Conservation (phyloP, 1,139 yeast species). For the Protomyces macrosporus region DNA sequence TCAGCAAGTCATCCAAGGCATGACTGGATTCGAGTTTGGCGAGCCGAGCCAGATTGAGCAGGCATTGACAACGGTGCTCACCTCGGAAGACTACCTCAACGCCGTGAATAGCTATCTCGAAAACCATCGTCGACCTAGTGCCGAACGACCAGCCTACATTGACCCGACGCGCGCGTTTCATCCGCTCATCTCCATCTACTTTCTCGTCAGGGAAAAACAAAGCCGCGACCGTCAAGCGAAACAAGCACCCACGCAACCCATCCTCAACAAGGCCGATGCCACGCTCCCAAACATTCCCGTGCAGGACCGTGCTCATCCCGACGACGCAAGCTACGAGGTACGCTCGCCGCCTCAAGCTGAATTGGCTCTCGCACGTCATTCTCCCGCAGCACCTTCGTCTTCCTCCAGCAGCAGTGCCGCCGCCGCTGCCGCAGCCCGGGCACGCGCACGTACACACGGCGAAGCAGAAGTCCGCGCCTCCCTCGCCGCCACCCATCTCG, state of each 20-base stretch:
- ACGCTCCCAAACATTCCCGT: slow-evolving; percentile 24
- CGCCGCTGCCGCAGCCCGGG: slow-evolving; percentile 11
- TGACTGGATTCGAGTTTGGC: slow-evolving; percentile 77
- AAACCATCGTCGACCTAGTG: not conserved
- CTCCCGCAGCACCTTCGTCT: not conserved
- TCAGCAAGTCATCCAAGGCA: slow-evolving; percentile 61
- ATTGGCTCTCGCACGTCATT: not conserved
- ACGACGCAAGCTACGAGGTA: slow-evolving; percentile 6
- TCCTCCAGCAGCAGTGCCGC: not conserved
- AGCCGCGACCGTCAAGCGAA: slow-evolving; percentile 44
- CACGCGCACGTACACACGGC: slow-evolving; percentile 26
- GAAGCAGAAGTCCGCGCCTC: slow-evolving; percentile 22
- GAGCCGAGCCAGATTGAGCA: slow-evolving; percentile 53
- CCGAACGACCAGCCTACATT: not conserved
- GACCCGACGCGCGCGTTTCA: slow-evolving; percentile 57
- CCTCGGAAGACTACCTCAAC: slow-evolving; percentile 62
- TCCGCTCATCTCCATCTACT: slow-evolving; percentile 82
- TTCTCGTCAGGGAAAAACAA: slow-evolving; percentile 76
- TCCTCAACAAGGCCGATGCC: not conserved
- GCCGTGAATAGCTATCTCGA: slow-evolving; percentile 58
- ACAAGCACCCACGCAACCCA: not conserved
- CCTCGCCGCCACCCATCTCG: slow-evolving; percentile 11
- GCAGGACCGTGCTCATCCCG: slow-evolving; percentile 14
- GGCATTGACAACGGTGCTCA: slow-evolving; percentile 55
- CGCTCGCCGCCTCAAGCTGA: not conserved